Conservation (phyloP, 768 basidiomycete genomes). For the Russula lepida region DNA sequence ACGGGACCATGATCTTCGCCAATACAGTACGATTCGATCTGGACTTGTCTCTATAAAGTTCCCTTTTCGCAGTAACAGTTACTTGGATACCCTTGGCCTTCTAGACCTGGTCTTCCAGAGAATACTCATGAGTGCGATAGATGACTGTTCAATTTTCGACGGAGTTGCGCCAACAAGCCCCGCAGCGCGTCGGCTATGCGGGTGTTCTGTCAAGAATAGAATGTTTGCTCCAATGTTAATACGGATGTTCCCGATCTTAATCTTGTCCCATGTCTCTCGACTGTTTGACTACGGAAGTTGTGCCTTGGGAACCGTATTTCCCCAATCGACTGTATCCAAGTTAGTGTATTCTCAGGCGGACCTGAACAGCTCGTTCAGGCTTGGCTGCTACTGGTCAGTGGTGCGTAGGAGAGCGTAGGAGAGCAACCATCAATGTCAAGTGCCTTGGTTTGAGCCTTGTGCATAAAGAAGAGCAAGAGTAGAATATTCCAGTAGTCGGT, state of each 20-base stretch:
- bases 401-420: neutral
- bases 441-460: neutral
- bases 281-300: neutral
- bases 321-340: too few species aligned
- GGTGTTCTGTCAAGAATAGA: neutral
- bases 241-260: neutral
- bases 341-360: neutral
- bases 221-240: neutral
- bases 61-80: neutral
- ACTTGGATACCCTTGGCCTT: neutral
- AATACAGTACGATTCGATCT: neutral
- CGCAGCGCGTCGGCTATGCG: neutral
- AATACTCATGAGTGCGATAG: neutral
- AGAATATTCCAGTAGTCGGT: too few species aligned
- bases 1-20: constrained; percentile 3
- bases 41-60: constrained; percentile 13
- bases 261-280: neutral
- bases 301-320: neutral
- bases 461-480: neutral
- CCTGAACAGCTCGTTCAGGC: neutral
- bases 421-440: neutral
- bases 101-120: neutral
- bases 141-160: neutral
- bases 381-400: neutral
- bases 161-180: neutral